Evolutionary conservation across 1,284 basidiomycete genomes (phyloP).

Genomic region (Cryptococcus hybrid): DNA sequence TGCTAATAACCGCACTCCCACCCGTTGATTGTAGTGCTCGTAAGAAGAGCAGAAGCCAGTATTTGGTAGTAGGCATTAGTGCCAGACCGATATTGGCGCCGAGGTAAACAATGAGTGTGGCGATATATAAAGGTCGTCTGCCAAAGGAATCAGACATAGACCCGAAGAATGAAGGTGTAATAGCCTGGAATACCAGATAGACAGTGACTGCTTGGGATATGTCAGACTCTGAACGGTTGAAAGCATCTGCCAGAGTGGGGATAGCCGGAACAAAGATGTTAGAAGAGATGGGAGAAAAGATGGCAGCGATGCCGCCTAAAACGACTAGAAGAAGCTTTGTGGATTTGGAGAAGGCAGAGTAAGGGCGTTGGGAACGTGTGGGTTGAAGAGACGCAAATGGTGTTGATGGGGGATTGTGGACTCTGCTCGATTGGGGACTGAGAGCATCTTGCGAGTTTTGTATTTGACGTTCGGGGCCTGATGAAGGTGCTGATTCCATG

Average conservation of each 20-base stretch:
- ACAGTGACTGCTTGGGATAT: slow-evolving; percentile 48
- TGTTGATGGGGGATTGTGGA: background rate
- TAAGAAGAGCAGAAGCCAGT: slow-evolving; percentile 45
- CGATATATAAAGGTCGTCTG: slow-evolving; percentile 43
- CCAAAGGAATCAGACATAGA: slow-evolving; percentile 35
- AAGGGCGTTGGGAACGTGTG: slow-evolving; percentile 16
- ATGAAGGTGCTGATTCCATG: too few relatives aligned
- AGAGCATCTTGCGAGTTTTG: too few relatives aligned
- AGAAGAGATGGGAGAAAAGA: slow-evolving; percentile 35
- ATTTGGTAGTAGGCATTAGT: slow-evolving; percentile 37
- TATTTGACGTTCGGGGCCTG: too few relatives aligned
- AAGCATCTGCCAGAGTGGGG: slow-evolving; percentile 37
- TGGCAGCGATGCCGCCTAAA: slow-evolving; percentile 28
- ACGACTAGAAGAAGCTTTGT: slow-evolving; percentile 34
- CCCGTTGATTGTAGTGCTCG: slow-evolving; percentile 46
- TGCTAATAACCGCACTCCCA: slow-evolving; percentile 44
- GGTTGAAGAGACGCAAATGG: background rate
- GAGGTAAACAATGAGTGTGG: slow-evolving; percentile 44
- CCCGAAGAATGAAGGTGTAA: slow-evolving; percentile 49
- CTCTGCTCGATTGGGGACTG: too few relatives aligned
- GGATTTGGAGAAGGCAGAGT: slow-evolving; percentile 31
- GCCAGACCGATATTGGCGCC: slow-evolving; percentile 46
- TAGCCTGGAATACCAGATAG: slow-evolving; percentile 47
- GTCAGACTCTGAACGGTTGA: slow-evolving; percentile 31
- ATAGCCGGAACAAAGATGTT: slow-evolving; percentile 46